phyloP scores from a whole-genome alignment of 768 basidiomycete species.

The Macrolepiota dolichaula region DNA sequence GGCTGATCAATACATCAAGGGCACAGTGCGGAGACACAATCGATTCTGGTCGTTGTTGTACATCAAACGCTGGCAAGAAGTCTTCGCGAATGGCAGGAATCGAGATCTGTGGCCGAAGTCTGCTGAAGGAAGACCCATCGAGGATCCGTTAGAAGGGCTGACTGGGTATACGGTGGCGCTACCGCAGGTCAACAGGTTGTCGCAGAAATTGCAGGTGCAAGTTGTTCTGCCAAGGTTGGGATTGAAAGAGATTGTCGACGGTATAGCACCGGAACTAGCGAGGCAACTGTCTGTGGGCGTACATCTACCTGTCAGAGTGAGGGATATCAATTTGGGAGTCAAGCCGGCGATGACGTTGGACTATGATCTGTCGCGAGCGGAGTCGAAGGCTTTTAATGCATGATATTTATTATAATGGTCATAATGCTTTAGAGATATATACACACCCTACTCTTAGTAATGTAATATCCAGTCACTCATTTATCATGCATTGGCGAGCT shows the following conservation, averaged over 20 bases:
- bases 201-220: conserved; percentile 11
- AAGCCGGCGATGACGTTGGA: conserved; percentile 20
- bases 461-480: not conserved
- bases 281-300: not conserved
- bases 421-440: not conserved
- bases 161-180: conserved; percentile 17
- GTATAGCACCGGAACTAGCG: not conserved
- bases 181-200: conserved; percentile 12
- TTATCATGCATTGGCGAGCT: not conserved
- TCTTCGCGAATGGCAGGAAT: conserved; percentile 7
- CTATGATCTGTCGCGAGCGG: not conserved
- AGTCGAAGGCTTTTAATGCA: not conserved
- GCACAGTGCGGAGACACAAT: conserved; percentile 20
- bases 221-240: conserved; percentile 23
- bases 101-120: not conserved
- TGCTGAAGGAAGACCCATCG: not conserved
- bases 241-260: conserved; percentile 14
- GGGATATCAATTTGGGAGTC: conserved; percentile 25
- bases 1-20: conserved; percentile 14
- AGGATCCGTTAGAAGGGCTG: conserved; percentile 23
- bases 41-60: conserved; percentile 33
- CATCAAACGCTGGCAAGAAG: conserved; percentile 33
- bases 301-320: conserved; percentile 20
- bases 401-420: conserved; percentile 2
- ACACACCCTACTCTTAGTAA: not conserved